These are phyloP conservation scores for Scheffersomyces amazonensis DNA, from an alignment of 805 yeast species.

Conservation along the genomic window DNA sequence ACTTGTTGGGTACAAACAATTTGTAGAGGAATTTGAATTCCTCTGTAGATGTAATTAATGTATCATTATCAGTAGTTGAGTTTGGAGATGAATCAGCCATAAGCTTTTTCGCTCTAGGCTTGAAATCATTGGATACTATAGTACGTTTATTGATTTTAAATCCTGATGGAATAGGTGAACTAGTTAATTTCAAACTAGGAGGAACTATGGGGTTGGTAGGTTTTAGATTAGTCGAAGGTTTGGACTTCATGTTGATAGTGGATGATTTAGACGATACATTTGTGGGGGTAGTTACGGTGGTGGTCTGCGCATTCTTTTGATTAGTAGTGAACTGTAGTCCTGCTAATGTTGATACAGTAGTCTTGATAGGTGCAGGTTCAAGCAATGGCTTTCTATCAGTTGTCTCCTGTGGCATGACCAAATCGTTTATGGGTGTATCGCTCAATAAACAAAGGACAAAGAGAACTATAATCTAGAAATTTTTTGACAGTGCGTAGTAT, in stretches of 20 bases:
- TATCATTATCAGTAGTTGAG: conserved; percentile 10
- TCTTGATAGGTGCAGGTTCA: neutral
- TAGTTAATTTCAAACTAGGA: neutral
- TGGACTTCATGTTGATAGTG: neutral
- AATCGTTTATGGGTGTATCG: too few relatives aligned
- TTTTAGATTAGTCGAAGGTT: too few relatives aligned
- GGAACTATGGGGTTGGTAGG: too few relatives aligned
- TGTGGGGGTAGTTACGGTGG: neutral
- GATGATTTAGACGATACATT: neutral
- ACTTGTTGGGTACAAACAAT: conserved; percentile 32
- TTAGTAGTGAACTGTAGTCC: neutral
- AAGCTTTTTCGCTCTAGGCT: conserved; percentile 1
- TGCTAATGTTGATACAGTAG: neutral
- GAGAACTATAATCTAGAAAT: too few relatives aligned
- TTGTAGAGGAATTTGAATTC: conserved; percentile 31
- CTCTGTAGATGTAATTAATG: conserved; percentile 18
- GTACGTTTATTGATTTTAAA: conserved; percentile 1
- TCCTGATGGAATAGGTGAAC: neutral
- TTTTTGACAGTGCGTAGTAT: too few relatives aligned
- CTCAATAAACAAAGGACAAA: too few relatives aligned
- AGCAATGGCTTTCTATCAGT: too few relatives aligned
- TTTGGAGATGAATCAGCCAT: neutral
- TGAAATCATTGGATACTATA: conserved; percentile 8
- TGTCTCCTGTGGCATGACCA: too few relatives aligned
- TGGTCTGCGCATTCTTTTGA: neutral